A percentile compares a stretch with the other conserved stretches of the same genome.
Conservation (phyloP, 139 green algal genomes). For the Nannochloris sp. region DNA sequence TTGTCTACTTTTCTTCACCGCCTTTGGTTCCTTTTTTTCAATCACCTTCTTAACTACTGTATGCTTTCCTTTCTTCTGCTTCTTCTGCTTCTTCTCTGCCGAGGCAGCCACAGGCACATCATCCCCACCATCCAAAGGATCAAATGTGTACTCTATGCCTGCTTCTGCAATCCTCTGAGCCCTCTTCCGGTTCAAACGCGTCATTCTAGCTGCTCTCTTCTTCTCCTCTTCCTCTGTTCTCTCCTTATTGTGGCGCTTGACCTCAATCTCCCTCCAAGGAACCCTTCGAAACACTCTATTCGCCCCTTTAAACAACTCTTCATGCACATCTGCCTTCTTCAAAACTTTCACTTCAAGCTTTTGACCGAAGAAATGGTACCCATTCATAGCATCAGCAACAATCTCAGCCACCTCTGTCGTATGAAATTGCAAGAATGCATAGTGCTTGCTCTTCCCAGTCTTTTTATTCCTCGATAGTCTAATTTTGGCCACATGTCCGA, state of each 20-base stretch:
- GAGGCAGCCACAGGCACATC: not conserved
- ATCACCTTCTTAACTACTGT: not conserved
- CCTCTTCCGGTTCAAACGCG: slow-evolving; percentile 45
- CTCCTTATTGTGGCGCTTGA: slow-evolving; percentile 55
- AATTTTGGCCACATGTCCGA: slow-evolving; percentile 38
- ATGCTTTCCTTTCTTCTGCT: not conserved
- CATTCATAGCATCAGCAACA: slow-evolving; percentile 79
- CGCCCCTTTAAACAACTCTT: slow-evolving; percentile 63
- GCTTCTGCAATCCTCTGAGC: slow-evolving; percentile 46
- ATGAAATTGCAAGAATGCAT: slow-evolving; percentile 65
- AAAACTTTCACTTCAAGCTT: slow-evolving; percentile 40
- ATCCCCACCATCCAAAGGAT: slow-evolving; percentile 19
- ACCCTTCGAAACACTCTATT: slow-evolving; percentile 66
- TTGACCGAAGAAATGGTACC: slow-evolving; percentile 83
- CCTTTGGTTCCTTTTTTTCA: too few species aligned
- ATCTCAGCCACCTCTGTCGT: slow-evolving; percentile 65
- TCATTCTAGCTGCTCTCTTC: slow-evolving; percentile 25
- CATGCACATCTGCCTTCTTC: slow-evolving; percentile 42
- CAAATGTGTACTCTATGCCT: slow-evolving; percentile 79
- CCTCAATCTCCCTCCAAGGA: slow-evolving; percentile 66
- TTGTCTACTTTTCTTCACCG: too few species aligned
- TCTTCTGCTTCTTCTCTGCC: not conserved
- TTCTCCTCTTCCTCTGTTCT: slow-evolving; percentile 32
- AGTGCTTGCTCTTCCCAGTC: slow-evolving; percentile 40
- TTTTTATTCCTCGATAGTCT: slow-evolving; percentile 44